Evolutionary conservation across 139 green algal genomes (phyloP).

Genomic region (Edaphochlamys debaryana): DNA sequence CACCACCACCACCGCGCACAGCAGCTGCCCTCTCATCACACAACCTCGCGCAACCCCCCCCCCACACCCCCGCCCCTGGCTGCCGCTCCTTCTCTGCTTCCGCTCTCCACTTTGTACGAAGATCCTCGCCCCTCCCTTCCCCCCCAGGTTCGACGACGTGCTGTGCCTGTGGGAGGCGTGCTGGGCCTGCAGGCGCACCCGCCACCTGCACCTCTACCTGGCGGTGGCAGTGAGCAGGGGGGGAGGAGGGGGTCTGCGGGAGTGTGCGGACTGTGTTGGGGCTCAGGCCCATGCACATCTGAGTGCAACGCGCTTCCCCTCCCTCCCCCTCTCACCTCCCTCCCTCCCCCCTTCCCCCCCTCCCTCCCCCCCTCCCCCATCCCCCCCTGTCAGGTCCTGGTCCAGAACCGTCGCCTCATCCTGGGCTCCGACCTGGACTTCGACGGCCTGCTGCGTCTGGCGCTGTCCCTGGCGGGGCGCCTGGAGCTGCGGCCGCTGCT

Average conservation of each 20-base stretch:
- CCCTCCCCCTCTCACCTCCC: background rate
- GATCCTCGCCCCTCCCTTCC: background rate
- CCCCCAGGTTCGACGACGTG: conserved; percentile 61
- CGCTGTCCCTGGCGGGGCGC: conserved; percentile 67
- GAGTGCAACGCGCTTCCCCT: background rate
- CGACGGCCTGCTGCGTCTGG: conserved; percentile 84
- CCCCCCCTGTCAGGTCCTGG: too few relatives aligned
- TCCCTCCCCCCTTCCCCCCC: background rate
- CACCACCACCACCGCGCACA: too few relatives aligned
- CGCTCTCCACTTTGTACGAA: too few relatives aligned
- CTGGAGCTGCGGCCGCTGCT: conserved; percentile 74
- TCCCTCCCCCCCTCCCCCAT: background rate
- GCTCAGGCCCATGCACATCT: too few relatives aligned
- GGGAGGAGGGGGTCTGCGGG: conserved; percentile 13
- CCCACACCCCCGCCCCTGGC: too few relatives aligned
- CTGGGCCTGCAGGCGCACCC: conserved; percentile 71
- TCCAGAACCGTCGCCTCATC: conserved; percentile 28
- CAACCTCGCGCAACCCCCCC: too few relatives aligned
- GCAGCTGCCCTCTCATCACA: too few relatives aligned
- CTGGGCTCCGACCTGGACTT: conserved; percentile 64
- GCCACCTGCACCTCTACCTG: conserved; percentile 89
- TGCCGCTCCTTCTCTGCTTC: too few relatives aligned
- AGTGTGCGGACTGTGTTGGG: too few relatives aligned
- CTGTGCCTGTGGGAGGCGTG: conserved; percentile 91
- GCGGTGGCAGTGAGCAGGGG: conserved; percentile 64